Evolutionary conservation across 2,329 filamentous ascomycete species (phyloP), one percentile per base, ranked within the genome.

Genomic region (Hirsutella rhossiliensis): DNA sequence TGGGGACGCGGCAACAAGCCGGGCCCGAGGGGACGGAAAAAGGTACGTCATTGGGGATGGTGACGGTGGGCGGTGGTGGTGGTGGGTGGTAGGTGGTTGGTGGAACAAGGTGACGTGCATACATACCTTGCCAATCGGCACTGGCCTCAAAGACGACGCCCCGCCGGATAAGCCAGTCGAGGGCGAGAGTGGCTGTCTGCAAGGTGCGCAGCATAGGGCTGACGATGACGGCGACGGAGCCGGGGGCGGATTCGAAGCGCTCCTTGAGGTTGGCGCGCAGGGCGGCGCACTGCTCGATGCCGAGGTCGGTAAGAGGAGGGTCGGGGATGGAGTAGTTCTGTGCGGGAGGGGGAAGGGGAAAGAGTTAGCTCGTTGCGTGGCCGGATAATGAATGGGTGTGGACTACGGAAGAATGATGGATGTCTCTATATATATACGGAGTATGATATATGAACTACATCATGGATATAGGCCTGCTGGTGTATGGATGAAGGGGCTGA

Each of bases 171-270:
- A 84, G 62, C 69, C 73, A 82, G 50, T 73, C 71, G 2, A 84
- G 62, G 0, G 72, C 71, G 9, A 73, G 63, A 37, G 72, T 62
- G 1, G 79, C 73, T 2, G 81, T 84, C 60, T 85, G 76, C 28
- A 84, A 63, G 2, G 80, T 83, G 28, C 81, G 69, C 15, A 69
- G 65, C 76, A 84, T 81, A 1, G 80, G 76, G 53, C 78, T 82
- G 41, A 76, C 73, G 29, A 85, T 55, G 43, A 84, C 75, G 27
- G 72, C 63, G 3, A 67, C 56, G 46, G 69, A 59, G 13, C 63
- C 57, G 5, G 57, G 60, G 19, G 51, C 44, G 1, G 50, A 34
- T 3, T 50, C 42, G 2, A 45, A 37, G 34, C 34, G 34, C 34
- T 37, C 34, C n/a, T 37, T 46, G 36, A 73, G 59, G 18, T 64